Evolutionary conservation across 345 rosid genomes (phyloP).

Genomic region (Tarenaya hassleriana): DNA sequence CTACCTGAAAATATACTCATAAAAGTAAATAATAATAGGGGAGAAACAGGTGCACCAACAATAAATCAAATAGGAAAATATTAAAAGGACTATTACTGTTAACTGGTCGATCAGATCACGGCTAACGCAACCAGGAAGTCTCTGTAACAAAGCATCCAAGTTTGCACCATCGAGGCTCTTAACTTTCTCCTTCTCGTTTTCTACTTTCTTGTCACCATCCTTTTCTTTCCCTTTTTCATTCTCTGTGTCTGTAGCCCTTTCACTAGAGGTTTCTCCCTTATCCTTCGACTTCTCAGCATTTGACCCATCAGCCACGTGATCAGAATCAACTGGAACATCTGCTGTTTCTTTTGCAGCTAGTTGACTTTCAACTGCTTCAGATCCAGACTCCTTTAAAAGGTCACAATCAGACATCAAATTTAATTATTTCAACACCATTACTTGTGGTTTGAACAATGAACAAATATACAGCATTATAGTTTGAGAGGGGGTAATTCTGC

Average conservation of each 20-base stretch:
- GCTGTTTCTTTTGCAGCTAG: conserved; percentile 40
- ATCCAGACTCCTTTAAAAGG: conserved; percentile 46
- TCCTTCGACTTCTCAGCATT: conserved; percentile 63
- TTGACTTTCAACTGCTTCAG: conserved; percentile 65
- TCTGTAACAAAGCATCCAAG: conserved; percentile 85
- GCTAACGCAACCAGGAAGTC: conserved; percentile 93
- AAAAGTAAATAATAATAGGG: conserved; percentile 7
- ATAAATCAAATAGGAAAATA: conserved; percentile 10
- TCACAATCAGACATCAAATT: conserved; percentile 16
- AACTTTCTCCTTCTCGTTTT: conserved; percentile 79
- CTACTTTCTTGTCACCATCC: conserved; percentile 69
- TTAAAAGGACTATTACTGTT: conserved; percentile 51
- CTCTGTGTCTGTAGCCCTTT: conserved; percentile 54
- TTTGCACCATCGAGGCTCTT: conserved; percentile 84
- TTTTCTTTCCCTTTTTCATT: conserved; percentile 84
- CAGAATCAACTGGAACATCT: conserved; percentile 56
- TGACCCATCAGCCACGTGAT: conserved; percentile 50
- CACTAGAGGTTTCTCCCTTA: conserved; percentile 73
- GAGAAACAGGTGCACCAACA: conserved; percentile 2
- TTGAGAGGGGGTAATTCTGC: conserved; percentile 9
- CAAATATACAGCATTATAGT: conserved; percentile 10
- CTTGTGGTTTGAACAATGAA: conserved; percentile 12
- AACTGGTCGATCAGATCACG: conserved; percentile 98
- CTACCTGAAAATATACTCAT: conserved; percentile 55
- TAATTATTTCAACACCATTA: background rate